phyloP scores from a whole-genome alignment of 768 basidiomycete species.

The Suillus placidus region DNA sequence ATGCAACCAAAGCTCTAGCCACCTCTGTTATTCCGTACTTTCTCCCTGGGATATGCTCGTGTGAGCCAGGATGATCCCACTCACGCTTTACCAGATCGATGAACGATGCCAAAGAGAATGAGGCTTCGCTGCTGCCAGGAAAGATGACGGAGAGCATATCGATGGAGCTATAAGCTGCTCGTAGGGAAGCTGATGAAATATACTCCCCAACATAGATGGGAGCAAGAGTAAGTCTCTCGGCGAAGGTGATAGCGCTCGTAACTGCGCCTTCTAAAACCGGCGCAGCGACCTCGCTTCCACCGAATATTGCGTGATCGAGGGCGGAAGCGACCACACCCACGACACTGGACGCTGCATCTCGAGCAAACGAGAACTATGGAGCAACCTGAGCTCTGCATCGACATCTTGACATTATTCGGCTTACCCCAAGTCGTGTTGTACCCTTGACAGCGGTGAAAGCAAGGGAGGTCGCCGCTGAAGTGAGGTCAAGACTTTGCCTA shows the following conservation, averaged over 20 bases:
- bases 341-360: slow-evolving; percentile 59
- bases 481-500: slow-evolving; percentile 67
- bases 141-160: slow-evolving; percentile 74
- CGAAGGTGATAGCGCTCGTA: slow-evolving; percentile 60
- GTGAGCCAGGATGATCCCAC: slow-evolving; percentile 60
- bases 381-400: slow-evolving; percentile 11
- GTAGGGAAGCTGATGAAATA: slow-evolving; percentile 72
- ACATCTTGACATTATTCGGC: slow-evolving; percentile 27
- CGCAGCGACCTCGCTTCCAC: slow-evolving; percentile 59
- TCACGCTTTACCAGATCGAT: slow-evolving; percentile 79
- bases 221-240: slow-evolving; percentile 72
- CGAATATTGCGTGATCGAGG: slow-evolving; percentile 70
- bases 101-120: slow-evolving; percentile 80
- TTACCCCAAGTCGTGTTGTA: slow-evolving; percentile 70
- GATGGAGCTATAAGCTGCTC: slow-evolving; percentile 75
- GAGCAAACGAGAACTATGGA: slow-evolving; percentile 66
- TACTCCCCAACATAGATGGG: slow-evolving; percentile 78
- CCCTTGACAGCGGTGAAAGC: slow-evolving; percentile 70
- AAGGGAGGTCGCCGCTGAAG: slow-evolving; percentile 61
- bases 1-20: slow-evolving; percentile 71
- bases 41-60: slow-evolving; percentile 56
- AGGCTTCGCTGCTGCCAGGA: slow-evolving; percentile 75
- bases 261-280: slow-evolving; percentile 61
- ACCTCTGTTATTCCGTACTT: slow-evolving; percentile 68
- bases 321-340: slow-evolving; percentile 59